Evolutionary conservation across 495 filamentous ascomycete species (phyloP), one percentile per base, ranked within the genome.

Genomic region (Tuber aestivum): DNA sequence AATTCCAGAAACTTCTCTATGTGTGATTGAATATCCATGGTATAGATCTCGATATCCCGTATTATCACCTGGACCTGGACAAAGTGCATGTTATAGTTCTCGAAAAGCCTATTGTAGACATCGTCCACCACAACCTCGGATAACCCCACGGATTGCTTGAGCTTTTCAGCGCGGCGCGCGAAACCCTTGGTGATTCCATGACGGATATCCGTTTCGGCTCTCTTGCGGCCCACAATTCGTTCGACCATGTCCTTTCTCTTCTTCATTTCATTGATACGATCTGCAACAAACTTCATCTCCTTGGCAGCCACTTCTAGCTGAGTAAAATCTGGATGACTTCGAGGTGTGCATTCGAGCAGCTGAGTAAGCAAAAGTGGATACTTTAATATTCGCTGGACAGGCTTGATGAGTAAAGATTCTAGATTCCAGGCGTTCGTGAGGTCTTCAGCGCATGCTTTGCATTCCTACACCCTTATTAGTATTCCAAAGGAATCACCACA

Each of bases 391-490:
- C 95, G 88, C 85, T 99, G 95, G 78, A 95, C 91, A 14, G 95
- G 95, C 84, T 99, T 99, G 75, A 99, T 93, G 21, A 99, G 87
- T 45, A 99, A 86, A 8, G 95, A 94, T 83, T 97, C 94, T 71
- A 99, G 85, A 82, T 96, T 91, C 96, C 96, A 98, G 6, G 96
- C 94, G 12, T 87, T 87, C 0, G 95, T 99, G 40, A 99, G 86
- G 82, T 97, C 96, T 73, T 91, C 89, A 0, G 94, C 94, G 81
- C 91, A 93, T 50, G 92, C 88, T 77, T 92, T 92, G 82, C 95
- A 99, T 83, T 97, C 95, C 75, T 91, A 69, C 56, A 68, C 70
- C 41, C 70, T 44, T 41, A 69, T 81, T 69, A 78, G 72, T 72
- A 50, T 38, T 44, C n/a, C 10, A 68, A 72, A 72, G 38, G 71